Evolutionary conservation across 148 eudicot species (phyloP).

Genomic region (Fagopyrum homotropicum): DNA sequence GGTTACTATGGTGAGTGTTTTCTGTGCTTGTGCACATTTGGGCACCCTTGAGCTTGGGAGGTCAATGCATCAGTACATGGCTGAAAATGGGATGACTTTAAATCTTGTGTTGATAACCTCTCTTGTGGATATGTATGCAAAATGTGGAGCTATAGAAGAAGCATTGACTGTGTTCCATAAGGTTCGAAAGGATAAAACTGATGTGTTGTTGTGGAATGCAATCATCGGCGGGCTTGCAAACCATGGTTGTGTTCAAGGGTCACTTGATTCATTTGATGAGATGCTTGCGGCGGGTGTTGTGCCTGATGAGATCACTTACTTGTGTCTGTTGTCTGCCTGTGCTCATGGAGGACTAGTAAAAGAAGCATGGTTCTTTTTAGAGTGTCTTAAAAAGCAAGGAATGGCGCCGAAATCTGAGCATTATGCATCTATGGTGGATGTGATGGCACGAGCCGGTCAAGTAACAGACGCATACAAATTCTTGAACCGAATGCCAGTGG

Average conservation of each 20-base stretch:
- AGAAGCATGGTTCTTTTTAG: conserved; percentile 63
- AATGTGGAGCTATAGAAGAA: conserved; percentile 75
- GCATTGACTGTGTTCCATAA: conserved; percentile 56
- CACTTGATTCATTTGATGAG: conserved; percentile 46
- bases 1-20: conserved; percentile 89
- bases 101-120: conserved; percentile 61
- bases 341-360: conserved; percentile 76
- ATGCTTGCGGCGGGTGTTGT: conserved; percentile 44
- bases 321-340: conserved; percentile 75
- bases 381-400: conserved; percentile 37
- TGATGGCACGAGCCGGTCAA: conserved; percentile 71
- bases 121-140: conserved; percentile 88
- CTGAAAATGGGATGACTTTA: conserved; percentile 40
- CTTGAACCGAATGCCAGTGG: conserved; percentile 43
- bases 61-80: conserved; percentile 47
- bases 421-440: conserved; percentile 87
- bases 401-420: conserved; percentile 62
- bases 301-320: conserved; percentile 72
- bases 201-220: conserved; percentile 77
- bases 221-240: conserved; percentile 86
- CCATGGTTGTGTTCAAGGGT: conserved; percentile 55
- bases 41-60: conserved; percentile 79
- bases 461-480: conserved; percentile 58
- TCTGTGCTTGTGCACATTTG: conserved; percentile 83
- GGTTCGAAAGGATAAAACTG: conserved; percentile 36